Evolutionary conservation across 176 grass and related monocot genomes (phyloP), one percentile per base, ranked within the genome.

Genomic region (Ensete glaucum): DNA sequence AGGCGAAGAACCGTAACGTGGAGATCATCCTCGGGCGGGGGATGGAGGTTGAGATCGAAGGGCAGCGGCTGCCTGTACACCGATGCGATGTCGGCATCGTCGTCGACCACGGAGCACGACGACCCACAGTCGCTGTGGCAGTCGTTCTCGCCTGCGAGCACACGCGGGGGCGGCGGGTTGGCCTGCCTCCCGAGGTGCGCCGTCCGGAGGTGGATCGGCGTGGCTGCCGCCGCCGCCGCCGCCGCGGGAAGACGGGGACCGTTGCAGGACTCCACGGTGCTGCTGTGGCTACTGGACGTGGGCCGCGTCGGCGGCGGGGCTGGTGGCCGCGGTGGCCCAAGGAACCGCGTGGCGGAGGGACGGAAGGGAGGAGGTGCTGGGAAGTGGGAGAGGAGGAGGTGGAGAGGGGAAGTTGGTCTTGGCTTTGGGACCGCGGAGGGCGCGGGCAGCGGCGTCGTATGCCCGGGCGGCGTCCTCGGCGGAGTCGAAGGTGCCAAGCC

Each of bases 251-350:
- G 11, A 57, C 54, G 3, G 54, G 54, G 14, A 11, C 53, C 53
- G 11, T 55, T 84, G 11, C 78, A 91, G 0, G 88, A 96, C 81
- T 96, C 92, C 2, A 96, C 88, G 9, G 92, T 96, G 84, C 86
- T 91, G 86, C 81, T 91, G 62, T 64, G 62, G 21, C 62, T 64
- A 9, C 62, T 64, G 8, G 62, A 64, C 62, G 62, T 64, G 9
- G 62, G 62, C 62, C 62, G 21, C 62, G 9, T 17, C 62, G 21
- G 62, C 62, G n/a, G 77, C 86, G 87, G 3, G 84, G 58, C 88
- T 87, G 0, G 84, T 74, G 50, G 84, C 65, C 19, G 53, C 72
- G 0, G 25, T 14, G 17, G 64, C 51, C 11, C 48, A 13, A 73
- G 26, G 2, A 64, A 25, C 1, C 63, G 76, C 2, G 10, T 50